Evolutionary conservation across 352 stramenopile species (phyloP), one percentile per base, ranked within the genome.

Genomic region (Phytophthora aleatoria): DNA sequence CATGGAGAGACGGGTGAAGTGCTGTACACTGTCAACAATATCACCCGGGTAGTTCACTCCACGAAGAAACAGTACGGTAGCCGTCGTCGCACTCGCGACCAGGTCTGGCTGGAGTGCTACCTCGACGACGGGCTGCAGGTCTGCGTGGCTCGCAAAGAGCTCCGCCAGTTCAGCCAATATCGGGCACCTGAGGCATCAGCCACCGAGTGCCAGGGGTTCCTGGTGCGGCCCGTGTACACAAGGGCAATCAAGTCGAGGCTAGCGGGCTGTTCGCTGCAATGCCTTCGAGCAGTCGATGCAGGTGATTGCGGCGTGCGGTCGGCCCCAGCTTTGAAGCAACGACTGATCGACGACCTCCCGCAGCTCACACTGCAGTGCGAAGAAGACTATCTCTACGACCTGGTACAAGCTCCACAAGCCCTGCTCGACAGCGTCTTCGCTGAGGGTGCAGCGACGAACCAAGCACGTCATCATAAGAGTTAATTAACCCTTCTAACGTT

Each of bases 61-160:
- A 58, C 64, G 4, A 72, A 77, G 13, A 52, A 38, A 16, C 61
- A 55, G 41, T 60, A 57, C 9, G 38, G 61, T 9, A 56, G 61
- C 15, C 63, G 54, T 27, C 67, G 71, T 2, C 58, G 49, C 20
- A 24, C 44, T 49, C 57, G 58, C 26, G 51, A 67, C 27, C 73
- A 78, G 56, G 45, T 84, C 36, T 84, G 76, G 76, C 36, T 84
- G 11, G 76, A 84, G 64, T 78, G 76, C 28, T 74, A 71, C n/a
- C 54, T 80, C 5, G 71, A 81, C 49, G 57, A 72, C 31, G 70
- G 73, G 7, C 47, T 69, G 44, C 71, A 80, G 42, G 44, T 84
- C 15, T 84, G 73, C 47, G 72, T 84, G 52, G 76, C 65, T 5
- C 64, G 71, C 35, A 81, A 80, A 44, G 73, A 84, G 48, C 62